phyloP scores from a whole-genome alignment of 2,329 filamentous ascomycete genomes.

The Ascochyta clinopodiicola region DNA sequence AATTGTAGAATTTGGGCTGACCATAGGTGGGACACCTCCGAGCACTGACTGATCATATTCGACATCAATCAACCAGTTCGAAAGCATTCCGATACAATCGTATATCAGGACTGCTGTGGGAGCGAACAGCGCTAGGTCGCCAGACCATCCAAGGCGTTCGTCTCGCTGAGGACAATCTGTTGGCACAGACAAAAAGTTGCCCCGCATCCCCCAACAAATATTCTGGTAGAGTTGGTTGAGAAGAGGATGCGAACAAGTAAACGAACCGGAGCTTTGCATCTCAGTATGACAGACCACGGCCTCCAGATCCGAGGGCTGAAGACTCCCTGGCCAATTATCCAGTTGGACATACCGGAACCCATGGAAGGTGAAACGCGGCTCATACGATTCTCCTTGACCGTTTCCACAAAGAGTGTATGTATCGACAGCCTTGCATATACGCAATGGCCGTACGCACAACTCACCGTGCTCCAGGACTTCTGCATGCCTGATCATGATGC shows the following conservation, averaged over 20 bases:
- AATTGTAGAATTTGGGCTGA: neutral
- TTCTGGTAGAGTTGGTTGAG: conserved; percentile 62
- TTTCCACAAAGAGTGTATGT: neutral
- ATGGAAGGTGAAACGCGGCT: conserved; percentile 8
- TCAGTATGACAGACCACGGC: conserved; percentile 2
- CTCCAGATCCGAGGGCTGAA: neutral
- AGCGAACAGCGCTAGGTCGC: conserved; percentile 58
- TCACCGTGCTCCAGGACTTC: conserved; percentile 8
- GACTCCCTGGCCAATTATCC: neutral
- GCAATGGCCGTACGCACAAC: neutral
- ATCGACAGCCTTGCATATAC: conserved; percentile 1
- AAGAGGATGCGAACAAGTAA: neutral
- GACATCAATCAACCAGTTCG: neutral
- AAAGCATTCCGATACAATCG: neutral
- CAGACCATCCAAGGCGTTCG: conserved; percentile 62
- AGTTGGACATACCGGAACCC: conserved; percentile 6
- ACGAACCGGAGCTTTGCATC: neutral
- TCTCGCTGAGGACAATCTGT: conserved; percentile 61
- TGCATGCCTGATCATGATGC: neutral
- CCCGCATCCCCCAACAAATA: conserved; percentile 62
- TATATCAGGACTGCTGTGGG: conserved; percentile 51
- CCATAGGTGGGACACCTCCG: conserved; percentile 2
- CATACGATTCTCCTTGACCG: neutral
- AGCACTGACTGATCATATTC: neutral
- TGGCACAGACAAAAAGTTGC: conserved; percentile 55